Evolutionary conservation across 2,329 filamentous ascomycete species (phyloP).

Genomic region (Chaetomiaceae sp.): DNA sequence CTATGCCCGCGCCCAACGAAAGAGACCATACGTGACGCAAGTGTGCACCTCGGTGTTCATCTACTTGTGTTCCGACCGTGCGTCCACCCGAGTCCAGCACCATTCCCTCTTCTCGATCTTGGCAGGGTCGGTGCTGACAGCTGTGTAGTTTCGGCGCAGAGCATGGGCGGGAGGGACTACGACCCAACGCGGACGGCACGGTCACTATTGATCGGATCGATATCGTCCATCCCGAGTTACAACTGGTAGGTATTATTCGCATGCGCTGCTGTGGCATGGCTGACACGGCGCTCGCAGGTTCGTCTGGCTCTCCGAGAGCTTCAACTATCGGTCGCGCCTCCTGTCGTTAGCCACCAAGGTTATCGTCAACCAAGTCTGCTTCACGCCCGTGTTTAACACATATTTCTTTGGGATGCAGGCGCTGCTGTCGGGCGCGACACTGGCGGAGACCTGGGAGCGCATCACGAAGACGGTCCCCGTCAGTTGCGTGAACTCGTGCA

Average conservation of each 20-base stretch:
- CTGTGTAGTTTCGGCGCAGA: constrained; percentile 62
- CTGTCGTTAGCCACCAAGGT: constrained; percentile 74
- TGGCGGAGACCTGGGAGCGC: constrained; percentile 62
- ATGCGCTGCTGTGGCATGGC: neutral
- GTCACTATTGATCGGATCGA: constrained; percentile 68
- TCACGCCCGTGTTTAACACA: constrained; percentile 77
- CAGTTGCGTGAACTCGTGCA: constrained; percentile 73
- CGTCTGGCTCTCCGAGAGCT: constrained; percentile 71
- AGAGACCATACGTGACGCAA: constrained; percentile 75
- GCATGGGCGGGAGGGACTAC: constrained; percentile 59
- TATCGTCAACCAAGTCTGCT: constrained; percentile 70
- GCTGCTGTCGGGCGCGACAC: constrained; percentile 63
- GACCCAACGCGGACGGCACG: constrained; percentile 65
- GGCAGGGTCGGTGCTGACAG: constrained; percentile 5
- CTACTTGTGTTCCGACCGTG: constrained; percentile 67
- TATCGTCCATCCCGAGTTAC: constrained; percentile 72
- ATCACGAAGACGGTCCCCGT: constrained; percentile 71
- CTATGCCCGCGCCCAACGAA: constrained; percentile 68
- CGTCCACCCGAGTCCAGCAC: neutral
- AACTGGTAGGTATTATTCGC: constrained; percentile 61
- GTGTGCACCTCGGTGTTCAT: constrained; percentile 70
- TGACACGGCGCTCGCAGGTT: constrained; percentile 51
- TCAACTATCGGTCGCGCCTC: constrained; percentile 74
- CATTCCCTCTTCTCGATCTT: no score
- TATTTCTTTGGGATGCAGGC: constrained; percentile 82